phyloP scores from a whole-genome alignment of 371 early-diverging fungal species.

The Mucor racemosus region DNA sequence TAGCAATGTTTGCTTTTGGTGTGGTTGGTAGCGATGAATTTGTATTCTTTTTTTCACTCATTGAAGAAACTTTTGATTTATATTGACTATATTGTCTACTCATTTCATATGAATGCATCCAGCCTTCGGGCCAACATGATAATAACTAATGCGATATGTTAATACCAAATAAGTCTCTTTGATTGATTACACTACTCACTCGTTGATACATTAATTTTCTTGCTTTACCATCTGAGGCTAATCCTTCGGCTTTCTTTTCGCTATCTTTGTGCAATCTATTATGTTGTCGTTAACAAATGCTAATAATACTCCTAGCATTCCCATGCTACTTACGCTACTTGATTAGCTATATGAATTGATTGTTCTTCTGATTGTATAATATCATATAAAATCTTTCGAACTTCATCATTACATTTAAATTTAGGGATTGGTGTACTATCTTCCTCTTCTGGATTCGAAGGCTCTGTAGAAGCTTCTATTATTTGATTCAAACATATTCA shows the following conservation, averaged over 20 bases:
- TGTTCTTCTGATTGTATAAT: constrained; percentile 45
- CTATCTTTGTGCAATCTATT: constrained; percentile 17
- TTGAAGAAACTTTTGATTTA: constrained; percentile 34
- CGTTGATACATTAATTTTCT: constrained; percentile 55
- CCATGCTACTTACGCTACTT: constrained; percentile 37
- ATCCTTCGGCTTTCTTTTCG: constrained; percentile 11
- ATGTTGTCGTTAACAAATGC: neutral
- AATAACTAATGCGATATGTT: constrained; percentile 34
- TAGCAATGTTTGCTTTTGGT: neutral
- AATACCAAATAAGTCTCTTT: too few species aligned
- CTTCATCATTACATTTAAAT: constrained; percentile 45
- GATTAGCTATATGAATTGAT: constrained; percentile 33
- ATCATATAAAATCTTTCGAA: constrained; percentile 37
- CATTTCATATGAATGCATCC: constrained; percentile 62
- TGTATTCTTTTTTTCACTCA: constrained; percentile 11
- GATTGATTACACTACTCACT: constrained; percentile 31
- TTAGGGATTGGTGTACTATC: constrained; percentile 10
- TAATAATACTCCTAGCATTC: neutral
- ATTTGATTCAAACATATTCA: neutral
- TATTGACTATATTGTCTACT: constrained; percentile 60
- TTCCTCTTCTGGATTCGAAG: constrained; percentile 10
- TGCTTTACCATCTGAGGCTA: constrained; percentile 47
- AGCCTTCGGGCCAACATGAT: constrained; percentile 53
- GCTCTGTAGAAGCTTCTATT: neutral
- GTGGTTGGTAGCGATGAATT: neutral